Evolutionary conservation across 805 yeast species (phyloP).

Genomic region (Cyberlindnera americana): DNA sequence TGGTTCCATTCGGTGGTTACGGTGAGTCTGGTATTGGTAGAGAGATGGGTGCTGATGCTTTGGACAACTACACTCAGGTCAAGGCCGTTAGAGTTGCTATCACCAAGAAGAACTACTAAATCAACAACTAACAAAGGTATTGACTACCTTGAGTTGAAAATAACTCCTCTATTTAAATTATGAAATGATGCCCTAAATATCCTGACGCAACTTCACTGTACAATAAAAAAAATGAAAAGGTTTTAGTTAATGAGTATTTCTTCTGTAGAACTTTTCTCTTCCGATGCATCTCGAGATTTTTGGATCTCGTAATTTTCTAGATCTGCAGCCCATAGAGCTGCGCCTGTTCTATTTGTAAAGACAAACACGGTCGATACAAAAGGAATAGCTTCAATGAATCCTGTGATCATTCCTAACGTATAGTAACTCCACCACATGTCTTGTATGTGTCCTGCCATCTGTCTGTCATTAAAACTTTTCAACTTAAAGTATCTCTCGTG

Average conservation of each 20-base stretch:
- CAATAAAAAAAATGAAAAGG: background rate
- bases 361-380: constrained; percentile 11
- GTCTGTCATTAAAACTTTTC: constrained; percentile 6
- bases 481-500: constrained; percentile 11
- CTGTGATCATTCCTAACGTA: constrained; percentile 6
- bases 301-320: constrained; percentile 4
- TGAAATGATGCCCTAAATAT: constrained; percentile 1
- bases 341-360: constrained; percentile 15
- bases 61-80: constrained; percentile 78
- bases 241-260: too few relatives aligned
- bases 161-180: background rate
- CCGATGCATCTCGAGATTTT: background rate
- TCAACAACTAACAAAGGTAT: too few relatives aligned
- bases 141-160: background rate
- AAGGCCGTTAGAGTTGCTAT: constrained; percentile 68
- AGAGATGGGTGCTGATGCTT: constrained; percentile 87
- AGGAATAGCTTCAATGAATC: constrained; percentile 8
- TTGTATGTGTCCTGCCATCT: background rate
- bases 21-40: constrained; percentile 91
- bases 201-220: background rate
- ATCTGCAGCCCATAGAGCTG: constrained; percentile 14
- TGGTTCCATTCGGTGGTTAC: constrained; percentile 91
- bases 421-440: constrained; percentile 13
- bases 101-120: constrained; percentile 17
- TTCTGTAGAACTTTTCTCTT: too few relatives aligned